Evolutionary conservation across 345 rosid species (phyloP), one percentile per base, ranked within the genome.

Genomic region (Xanthoceras sorbifolium): DNA sequence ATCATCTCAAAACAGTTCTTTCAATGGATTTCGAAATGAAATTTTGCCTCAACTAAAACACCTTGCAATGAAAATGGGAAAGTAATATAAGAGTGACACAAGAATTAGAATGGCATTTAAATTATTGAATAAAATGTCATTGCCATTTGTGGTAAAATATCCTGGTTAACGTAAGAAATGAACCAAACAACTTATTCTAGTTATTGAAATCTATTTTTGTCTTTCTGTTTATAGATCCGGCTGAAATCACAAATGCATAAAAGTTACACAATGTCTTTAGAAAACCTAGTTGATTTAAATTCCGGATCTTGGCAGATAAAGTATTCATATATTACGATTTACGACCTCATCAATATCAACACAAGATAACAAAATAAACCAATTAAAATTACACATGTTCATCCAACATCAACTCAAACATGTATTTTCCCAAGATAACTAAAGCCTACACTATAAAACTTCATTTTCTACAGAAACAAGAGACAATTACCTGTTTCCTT

Each of bases 401-500:
- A 28, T 77, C 28, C 57, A 31, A 73, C 59, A 69, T 29, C 29
- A 23, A 60, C 20, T 22, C 67, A 64, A 22, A 42, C 10, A 54
- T 9, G 57, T 48, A 81, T 32, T 14, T 38, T 40, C 12, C 29
- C 44, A 4, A 29, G 25, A 28, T 11, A 5, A 3, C 2, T 14
- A 3, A 12, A 11, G 11, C 20, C 12, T 28, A 62, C 22, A 60
- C 65, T 55, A 52, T 22, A 59, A 60, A 32, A 50, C 9, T 25
- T 52, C 57, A 72, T 4, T 40, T 61, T 73, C 32, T 32, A 31
- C 69, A 34, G 3, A 32, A 59, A 32, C 26, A 22, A 74, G 23
- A 69, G 52, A 70, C 28, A 28, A 28, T 75, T 85, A 95, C 99
- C 97, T 93, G 88, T 89, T 95, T 82, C 97, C 96, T 90, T 84